Evolutionary conservation across 768 basidiomycete species (phyloP).

Genomic region (Boletus rufocinnamomeus): DNA sequence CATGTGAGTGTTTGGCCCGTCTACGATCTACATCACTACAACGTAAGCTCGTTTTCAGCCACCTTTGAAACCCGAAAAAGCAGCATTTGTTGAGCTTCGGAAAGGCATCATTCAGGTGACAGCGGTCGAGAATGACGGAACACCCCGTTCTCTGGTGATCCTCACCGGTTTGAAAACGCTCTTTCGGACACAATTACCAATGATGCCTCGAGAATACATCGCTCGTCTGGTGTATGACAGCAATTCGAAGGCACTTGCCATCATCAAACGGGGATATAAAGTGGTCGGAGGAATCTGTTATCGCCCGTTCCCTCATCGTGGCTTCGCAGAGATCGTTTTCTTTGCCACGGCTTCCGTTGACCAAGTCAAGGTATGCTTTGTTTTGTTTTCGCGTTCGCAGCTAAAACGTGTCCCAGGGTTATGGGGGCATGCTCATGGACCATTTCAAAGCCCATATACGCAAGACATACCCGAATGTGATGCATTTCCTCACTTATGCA

Average conservation of each 20-base stretch:
- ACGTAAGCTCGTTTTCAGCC: conserved; percentile 41
- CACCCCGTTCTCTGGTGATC: conserved; percentile 77
- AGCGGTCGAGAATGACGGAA: conserved; percentile 80
- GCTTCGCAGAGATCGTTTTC: conserved; percentile 98
- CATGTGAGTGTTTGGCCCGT: conserved; percentile 41
- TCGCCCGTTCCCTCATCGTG: conserved; percentile 91
- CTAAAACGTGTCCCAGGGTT: conserved; percentile 61
- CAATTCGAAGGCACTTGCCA: conserved; percentile 91
- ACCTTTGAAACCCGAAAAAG: conserved; percentile 66
- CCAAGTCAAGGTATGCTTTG: conserved; percentile 83
- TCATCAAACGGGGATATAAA: conserved; percentile 92
- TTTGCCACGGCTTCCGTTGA: conserved; percentile 96
- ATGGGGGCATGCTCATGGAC: conserved; percentile 98
- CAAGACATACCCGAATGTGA: conserved; percentile 79
- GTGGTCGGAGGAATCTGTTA: conserved; percentile 98
- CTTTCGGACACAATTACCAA: conserved; percentile 95
- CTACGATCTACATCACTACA: not conserved
- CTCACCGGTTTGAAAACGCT: conserved; percentile 95
- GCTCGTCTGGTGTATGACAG: conserved; percentile 91
- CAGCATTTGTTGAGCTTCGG: conserved; percentile 76
- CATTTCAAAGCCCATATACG: conserved; percentile 94
- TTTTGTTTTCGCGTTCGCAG: not conserved
- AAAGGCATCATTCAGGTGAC: conserved; percentile 81
- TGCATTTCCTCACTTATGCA: conserved; percentile 96
- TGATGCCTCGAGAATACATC: conserved; percentile 99